Percentiles rank a stretch among this genome's conserved stretches.
phyloP scores from a whole-genome alignment of 805 yeast genomes.

The Candida rishiriensis region DNA sequence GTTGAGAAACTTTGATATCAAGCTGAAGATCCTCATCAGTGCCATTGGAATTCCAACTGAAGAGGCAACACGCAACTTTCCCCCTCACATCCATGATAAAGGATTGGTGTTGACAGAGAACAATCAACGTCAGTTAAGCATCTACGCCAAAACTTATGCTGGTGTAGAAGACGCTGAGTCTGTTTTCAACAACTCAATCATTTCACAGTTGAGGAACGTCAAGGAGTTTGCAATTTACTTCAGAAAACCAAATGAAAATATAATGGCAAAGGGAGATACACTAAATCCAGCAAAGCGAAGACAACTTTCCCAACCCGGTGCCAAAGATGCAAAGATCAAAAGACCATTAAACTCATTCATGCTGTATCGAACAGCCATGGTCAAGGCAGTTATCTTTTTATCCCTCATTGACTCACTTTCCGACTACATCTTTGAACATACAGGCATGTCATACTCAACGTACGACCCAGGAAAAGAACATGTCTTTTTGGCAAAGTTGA shows the following conservation, averaged over 20 bases:
- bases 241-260: conserved; percentile 18
- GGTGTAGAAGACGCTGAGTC: conserved; percentile 20
- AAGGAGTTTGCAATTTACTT: conserved; percentile 24
- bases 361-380: conserved; percentile 41
- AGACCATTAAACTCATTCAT: conserved; percentile 45
- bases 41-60: conserved; percentile 14
- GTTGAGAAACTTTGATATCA: conserved; percentile 20
- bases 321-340: conserved; percentile 25
- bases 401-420: conserved; percentile 23
- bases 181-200: conserved; percentile 17
- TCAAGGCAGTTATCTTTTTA: conserved; percentile 33
- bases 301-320: conserved; percentile 1
- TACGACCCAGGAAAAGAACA: conserved; percentile 16
- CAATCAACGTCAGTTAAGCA: conserved; percentile 9
- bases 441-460: conserved; percentile 12
- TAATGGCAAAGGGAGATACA: conserved; percentile 4
- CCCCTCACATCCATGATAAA: conserved; percentile 14
- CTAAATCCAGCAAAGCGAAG: background rate
- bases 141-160: conserved; percentile 26
- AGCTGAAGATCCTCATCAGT: conserved; percentile 17
- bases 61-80: conserved; percentile 4
- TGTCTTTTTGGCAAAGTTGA: conserved; percentile 10
- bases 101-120: conserved; percentile 21
- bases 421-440: conserved; percentile 11
- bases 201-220: conserved; percentile 16